phyloP scores from a whole-genome alignment of 257 asterid genomes.

The Solanum tarapatanum region DNA sequence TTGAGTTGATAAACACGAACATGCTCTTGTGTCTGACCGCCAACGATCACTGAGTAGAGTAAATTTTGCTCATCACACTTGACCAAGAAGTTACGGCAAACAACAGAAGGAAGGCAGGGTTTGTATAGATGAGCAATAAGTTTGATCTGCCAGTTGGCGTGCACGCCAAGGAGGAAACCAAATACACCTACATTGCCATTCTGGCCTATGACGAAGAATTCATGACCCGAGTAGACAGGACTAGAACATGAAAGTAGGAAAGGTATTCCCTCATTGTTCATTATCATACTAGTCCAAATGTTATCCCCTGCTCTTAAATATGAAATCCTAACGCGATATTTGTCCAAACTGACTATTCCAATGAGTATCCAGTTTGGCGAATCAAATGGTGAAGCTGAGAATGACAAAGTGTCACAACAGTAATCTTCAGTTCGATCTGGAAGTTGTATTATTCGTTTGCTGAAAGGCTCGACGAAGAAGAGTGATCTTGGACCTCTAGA shows the following conservation, averaged over 20 bases:
- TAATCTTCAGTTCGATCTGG: background rate
- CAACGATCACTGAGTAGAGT: background rate
- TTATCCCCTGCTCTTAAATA: background rate
- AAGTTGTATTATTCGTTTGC: background rate
- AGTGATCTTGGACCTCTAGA: background rate
- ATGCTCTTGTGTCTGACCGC: background rate
- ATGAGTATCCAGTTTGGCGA: background rate
- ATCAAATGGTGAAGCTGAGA: background rate
- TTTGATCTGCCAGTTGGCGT: background rate
- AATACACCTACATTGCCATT: background rate
- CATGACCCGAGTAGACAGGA: background rate
- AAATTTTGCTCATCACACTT: background rate
- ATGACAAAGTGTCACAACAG: background rate
- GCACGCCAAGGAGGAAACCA: background rate
- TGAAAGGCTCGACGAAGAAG: background rate
- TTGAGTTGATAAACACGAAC: background rate
- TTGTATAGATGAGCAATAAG: background rate
- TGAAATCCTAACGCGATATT: background rate
- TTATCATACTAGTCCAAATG: background rate
- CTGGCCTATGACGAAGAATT: background rate
- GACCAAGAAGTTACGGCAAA: background rate
- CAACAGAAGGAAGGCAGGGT: background rate
- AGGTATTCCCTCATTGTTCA: background rate
- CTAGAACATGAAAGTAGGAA: background rate
- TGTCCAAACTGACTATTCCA: background rate